A percentile compares a stretch with the other conserved stretches of the same genome.
Conservation (phyloP, 2,329 filamentous ascomycete genomes). For the Epichloe sp. region DNA sequence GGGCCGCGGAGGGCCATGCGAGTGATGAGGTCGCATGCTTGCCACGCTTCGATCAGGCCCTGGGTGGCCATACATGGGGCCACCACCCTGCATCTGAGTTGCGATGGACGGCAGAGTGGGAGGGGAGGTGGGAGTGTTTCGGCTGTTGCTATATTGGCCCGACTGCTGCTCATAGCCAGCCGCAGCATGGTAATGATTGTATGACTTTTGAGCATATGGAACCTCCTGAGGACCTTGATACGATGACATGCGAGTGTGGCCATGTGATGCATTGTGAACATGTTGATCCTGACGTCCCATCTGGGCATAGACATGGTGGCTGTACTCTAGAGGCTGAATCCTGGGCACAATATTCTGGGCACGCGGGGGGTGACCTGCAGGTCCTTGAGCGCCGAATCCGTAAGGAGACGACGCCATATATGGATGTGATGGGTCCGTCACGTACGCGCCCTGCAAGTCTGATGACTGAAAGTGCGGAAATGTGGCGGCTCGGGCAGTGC, state of each 20-base stretch:
- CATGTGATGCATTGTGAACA: background rate
- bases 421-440: background rate
- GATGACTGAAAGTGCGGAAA: constrained; percentile 2
- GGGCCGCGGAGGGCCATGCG: constrained; percentile 5
- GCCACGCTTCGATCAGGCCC: background rate
- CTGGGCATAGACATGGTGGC: background rate
- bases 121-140: constrained; percentile 5
- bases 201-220: background rate
- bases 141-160: background rate
- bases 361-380: constrained; percentile 7
- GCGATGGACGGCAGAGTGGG: constrained; percentile 14
- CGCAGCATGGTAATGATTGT: background rate
- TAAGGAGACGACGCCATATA: constrained; percentile 6
- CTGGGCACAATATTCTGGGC: constrained; percentile 12
- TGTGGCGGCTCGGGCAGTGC: constrained; percentile 5
- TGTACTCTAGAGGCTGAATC: constrained; percentile 11
- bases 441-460: background rate
- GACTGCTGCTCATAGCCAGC: background rate
- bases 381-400: background rate
- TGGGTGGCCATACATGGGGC: background rate
- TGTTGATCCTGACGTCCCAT: background rate
- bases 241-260: constrained; percentile 2
- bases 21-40: background rate
- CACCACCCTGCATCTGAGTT: constrained; percentile 8
- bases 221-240: background rate